Conservation (phyloP, 345 rosid species). For the Linum lewisii region DNA sequence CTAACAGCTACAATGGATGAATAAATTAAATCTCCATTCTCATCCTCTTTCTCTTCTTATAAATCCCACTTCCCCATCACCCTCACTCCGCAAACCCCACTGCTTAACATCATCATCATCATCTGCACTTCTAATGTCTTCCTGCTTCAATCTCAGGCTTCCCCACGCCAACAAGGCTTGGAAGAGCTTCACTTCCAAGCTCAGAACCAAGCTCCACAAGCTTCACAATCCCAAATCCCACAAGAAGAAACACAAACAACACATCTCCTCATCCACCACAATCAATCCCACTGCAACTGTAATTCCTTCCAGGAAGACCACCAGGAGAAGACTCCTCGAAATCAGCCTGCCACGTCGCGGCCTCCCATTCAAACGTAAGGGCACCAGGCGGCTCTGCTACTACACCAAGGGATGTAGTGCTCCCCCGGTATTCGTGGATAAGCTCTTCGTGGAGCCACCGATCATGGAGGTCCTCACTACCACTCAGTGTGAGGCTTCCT, state of each 20-base stretch:
- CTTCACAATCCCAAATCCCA: constrained; percentile 28
- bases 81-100: no score
- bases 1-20: background rate
- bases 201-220: constrained; percentile 36
- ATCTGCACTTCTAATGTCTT: constrained; percentile 21
- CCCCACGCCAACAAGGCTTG: constrained; percentile 61
- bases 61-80: background rate
- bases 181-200: constrained; percentile 53
- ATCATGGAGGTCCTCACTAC: background rate
- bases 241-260: constrained; percentile 18
- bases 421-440: constrained; percentile 44
- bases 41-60: constrained; percentile 6
- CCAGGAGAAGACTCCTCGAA: background rate
- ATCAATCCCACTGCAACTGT: background rate
- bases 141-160: constrained; percentile 42
- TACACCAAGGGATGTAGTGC: constrained; percentile 19
- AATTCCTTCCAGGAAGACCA: background rate
- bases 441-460: constrained; percentile 26
- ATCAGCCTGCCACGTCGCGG: background rate
- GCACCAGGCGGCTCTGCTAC: constrained; percentile 13
- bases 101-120: background rate
- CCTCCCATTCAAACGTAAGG: background rate
- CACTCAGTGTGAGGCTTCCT: background rate
- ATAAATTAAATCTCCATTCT: no score
- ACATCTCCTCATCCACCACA: background rate